phyloP scores from a whole-genome alignment of 345 rosid genomes.

The Kandelia obovata region DNA sequence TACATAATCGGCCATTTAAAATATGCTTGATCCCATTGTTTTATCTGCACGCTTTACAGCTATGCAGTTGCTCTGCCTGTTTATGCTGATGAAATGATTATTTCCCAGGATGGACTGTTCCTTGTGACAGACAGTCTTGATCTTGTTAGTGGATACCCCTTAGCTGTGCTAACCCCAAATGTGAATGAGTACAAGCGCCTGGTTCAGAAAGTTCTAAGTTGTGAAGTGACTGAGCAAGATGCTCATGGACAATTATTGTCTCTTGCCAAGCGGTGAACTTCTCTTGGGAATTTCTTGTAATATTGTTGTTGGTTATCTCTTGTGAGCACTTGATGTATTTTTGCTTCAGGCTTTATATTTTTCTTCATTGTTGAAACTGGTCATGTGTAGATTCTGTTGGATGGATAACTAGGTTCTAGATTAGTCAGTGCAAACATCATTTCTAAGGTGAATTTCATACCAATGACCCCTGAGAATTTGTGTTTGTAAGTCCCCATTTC shows the following conservation, averaged over 20 bases:
- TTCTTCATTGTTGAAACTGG: neutral
- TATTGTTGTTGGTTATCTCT: neutral
- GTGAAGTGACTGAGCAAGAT: slow-evolving; percentile 62
- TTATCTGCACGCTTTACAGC: neutral
- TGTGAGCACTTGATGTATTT: neutral
- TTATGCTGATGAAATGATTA: slow-evolving; percentile 11
- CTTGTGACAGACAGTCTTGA: slow-evolving; percentile 67
- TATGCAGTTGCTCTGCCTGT: neutral
- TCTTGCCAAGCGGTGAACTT: slow-evolving; percentile 63
- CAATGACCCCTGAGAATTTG: neutral
- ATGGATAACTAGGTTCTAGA: no score
- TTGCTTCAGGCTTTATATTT: no score
- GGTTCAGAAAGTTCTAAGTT: slow-evolving; percentile 63
- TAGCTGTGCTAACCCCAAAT: slow-evolving; percentile 88
- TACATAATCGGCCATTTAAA: slow-evolving; percentile 28
- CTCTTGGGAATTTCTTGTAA: slow-evolving; percentile 2
- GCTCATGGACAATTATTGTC: slow-evolving; percentile 53
- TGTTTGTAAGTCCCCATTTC: neutral
- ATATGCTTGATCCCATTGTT: neutral
- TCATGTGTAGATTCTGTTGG: neutral
- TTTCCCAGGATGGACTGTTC: slow-evolving; percentile 79
- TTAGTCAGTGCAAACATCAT: no score
- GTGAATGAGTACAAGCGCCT: slow-evolving; percentile 90
- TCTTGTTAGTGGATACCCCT: slow-evolving; percentile 67
- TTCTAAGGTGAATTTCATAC: neutral